These are phyloP conservation scores for Ramalina peruviana DNA, from an alignment of 495 filamentous ascomycete species.

Conservation along the genomic window DNA sequence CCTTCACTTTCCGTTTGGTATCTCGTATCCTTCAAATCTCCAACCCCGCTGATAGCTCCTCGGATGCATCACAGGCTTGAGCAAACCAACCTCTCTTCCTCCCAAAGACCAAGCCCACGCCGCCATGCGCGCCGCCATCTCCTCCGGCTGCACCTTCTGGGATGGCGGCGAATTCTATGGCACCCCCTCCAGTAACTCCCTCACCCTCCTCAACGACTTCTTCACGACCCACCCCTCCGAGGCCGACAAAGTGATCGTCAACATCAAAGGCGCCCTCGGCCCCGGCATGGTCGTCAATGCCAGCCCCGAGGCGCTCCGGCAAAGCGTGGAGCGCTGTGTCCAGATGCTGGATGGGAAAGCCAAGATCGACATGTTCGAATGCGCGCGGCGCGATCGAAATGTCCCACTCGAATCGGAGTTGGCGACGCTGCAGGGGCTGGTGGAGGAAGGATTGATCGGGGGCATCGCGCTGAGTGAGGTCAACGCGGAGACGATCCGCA, in stretches of 20 bases:
- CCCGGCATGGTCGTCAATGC: conserved; percentile 34
- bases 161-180: conserved; percentile 76
- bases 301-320: conserved; percentile 43
- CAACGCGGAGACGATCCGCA: conserved; percentile 55
- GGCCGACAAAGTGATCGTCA: conserved; percentile 43
- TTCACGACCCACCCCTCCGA: conserved; percentile 45
- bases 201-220: conserved; percentile 42
- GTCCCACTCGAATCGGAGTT: conserved; percentile 43
- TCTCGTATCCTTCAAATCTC: too few relatives aligned
- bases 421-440: conserved; percentile 26
- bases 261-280: conserved; percentile 40
- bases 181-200: conserved; percentile 46
- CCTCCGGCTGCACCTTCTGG: conserved; percentile 55
- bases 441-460: conserved; percentile 33
- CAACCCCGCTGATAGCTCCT: too few relatives aligned
- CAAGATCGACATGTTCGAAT: conserved; percentile 69
- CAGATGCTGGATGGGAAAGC: conserved; percentile 50
- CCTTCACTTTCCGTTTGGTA: too few relatives aligned
- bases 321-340: conserved; percentile 48
- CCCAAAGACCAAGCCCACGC: conserved; percentile 48
- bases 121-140: conserved; percentile 49
- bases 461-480: conserved; percentile 61
- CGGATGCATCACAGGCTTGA: conserved; percentile 51
- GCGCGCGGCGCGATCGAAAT: conserved; percentile 54
- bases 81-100: conserved; percentile 45